Conservation (phyloP, 208 protist genomes). For the Crithidia sp. region DNA sequence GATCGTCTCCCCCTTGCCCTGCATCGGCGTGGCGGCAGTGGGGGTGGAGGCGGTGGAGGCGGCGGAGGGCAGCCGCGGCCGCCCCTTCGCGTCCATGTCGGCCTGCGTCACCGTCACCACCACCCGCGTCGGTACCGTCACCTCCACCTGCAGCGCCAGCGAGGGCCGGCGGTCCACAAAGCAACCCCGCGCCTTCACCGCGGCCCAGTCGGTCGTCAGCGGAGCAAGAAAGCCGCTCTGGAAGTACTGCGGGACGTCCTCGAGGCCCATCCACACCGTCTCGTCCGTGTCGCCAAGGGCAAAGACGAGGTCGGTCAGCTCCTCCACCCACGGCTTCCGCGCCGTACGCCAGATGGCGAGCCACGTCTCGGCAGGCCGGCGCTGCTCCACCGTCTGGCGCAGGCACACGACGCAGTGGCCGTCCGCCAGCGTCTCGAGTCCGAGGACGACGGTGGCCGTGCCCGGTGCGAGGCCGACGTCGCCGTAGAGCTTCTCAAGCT, state of each 20-base stretch:
- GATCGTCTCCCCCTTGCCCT: neutral
- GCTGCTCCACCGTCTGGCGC: conserved; percentile 26
- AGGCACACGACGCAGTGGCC: conserved; percentile 31
- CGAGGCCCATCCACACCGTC: conserved; percentile 66
- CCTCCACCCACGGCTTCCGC: conserved; percentile 56
- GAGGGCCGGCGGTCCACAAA: conserved; percentile 48
- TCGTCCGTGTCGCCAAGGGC: conserved; percentile 15
- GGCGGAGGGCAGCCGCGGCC: neutral
- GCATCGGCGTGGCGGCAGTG: too few species aligned
- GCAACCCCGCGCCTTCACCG: conserved; percentile 39
- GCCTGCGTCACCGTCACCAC: conserved; percentile 49
- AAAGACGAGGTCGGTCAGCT: conserved; percentile 35
- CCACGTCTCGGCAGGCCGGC: conserved; percentile 12
- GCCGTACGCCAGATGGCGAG: conserved; percentile 37
- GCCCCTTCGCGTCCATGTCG: conserved; percentile 9
- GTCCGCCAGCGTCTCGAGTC: conserved; percentile 31
- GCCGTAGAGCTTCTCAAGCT: conserved; percentile 37
- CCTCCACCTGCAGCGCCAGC: conserved; percentile 48
- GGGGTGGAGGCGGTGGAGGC: neutral
- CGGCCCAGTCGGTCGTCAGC: conserved; percentile 17
- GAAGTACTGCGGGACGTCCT: conserved; percentile 67
- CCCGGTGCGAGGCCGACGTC: conserved; percentile 42
- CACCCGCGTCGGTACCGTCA: conserved; percentile 36
- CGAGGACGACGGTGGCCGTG: conserved; percentile 35
- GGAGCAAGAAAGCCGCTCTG: conserved; percentile 53